These are phyloP conservation scores for Penicillium fimorum DNA, from an alignment of 495 filamentous ascomycete genomes.

Conservation along the genomic window DNA sequence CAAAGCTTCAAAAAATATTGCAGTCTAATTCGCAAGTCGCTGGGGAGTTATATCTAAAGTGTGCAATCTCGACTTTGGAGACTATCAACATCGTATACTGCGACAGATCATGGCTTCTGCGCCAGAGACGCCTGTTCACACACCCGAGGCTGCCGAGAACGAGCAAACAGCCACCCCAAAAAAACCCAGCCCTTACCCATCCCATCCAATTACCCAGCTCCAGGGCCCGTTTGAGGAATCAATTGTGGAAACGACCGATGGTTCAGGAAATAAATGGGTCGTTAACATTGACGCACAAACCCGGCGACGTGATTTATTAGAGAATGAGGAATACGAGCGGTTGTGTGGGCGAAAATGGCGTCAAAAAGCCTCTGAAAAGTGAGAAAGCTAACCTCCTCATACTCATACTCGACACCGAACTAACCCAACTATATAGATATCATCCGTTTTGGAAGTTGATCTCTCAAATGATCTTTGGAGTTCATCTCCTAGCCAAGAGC, in stretches of 20 bases:
- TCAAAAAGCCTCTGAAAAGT: constrained; percentile 59
- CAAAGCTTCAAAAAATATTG: background rate
- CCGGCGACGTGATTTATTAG: constrained; percentile 67
- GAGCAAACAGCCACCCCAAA: background rate
- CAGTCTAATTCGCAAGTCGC: background rate
- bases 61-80: background rate
- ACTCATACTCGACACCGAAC: background rate
- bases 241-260: constrained; percentile 64
- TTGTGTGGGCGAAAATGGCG: constrained; percentile 73
- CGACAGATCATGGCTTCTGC: background rate
- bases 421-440: constrained; percentile 38
- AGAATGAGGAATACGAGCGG: constrained; percentile 59
- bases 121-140: background rate
- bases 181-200: constrained; percentile 41
- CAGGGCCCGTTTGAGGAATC: constrained; percentile 95
- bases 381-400: constrained; percentile 8
- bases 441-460: constrained; percentile 90
- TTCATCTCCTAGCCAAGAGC: constrained; percentile 81
- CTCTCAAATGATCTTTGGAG: constrained; percentile 89
- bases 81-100: background rate
- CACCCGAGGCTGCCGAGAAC: background rate
- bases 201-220: constrained; percentile 79
- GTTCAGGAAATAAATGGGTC: constrained; percentile 46
- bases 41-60: background rate
- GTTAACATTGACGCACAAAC: constrained; percentile 62